Conservation (phyloP, 495 filamentous ascomycete genomes). For the Lasiosphaeria hispida region DNA sequence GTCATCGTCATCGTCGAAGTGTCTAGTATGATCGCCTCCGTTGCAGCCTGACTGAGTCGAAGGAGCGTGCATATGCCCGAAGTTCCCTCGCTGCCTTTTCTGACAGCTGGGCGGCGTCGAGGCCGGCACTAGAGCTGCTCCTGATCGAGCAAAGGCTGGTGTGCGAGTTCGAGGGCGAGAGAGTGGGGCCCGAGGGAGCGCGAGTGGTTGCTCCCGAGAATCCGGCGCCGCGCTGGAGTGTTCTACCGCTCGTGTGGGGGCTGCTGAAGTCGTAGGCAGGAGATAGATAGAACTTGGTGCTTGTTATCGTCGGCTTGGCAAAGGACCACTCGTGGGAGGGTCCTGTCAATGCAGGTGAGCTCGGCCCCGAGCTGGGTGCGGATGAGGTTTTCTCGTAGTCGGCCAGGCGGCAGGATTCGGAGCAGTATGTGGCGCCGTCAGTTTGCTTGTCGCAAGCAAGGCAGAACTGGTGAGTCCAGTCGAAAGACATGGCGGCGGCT, state of each 20-base stretch:
- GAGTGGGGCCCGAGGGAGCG: conserved; percentile 39
- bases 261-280: conserved; percentile 68
- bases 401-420: conserved; percentile 83
- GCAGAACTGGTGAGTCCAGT: conserved; percentile 93
- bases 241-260: conserved; percentile 30
- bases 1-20: conserved; percentile 18
- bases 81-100: conserved; percentile 77
- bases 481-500: conserved; percentile 53
- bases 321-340: conserved; percentile 48
- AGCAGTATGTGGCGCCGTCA: conserved; percentile 80
- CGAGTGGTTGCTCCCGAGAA: conserved; percentile 29
- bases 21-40: conserved; percentile 49
- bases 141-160: conserved; percentile 79
- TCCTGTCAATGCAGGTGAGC: conserved; percentile 48
- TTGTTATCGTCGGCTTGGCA: conserved; percentile 31
- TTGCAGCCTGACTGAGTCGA: conserved; percentile 70
- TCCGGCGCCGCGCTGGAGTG: conserved; percentile 16
- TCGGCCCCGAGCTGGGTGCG: conserved; percentile 52
- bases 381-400: conserved; percentile 74
- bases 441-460: conserved; percentile 91
- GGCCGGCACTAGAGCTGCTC: conserved; percentile 55
- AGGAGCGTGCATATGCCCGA: conserved; percentile 79
- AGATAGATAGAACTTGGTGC: conserved; percentile 62
- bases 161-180: conserved; percentile 81
- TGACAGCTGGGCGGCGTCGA: conserved; percentile 59